Conservation (phyloP, 176 grass and related monocot genomes). For the Oryza nivara region DNA sequence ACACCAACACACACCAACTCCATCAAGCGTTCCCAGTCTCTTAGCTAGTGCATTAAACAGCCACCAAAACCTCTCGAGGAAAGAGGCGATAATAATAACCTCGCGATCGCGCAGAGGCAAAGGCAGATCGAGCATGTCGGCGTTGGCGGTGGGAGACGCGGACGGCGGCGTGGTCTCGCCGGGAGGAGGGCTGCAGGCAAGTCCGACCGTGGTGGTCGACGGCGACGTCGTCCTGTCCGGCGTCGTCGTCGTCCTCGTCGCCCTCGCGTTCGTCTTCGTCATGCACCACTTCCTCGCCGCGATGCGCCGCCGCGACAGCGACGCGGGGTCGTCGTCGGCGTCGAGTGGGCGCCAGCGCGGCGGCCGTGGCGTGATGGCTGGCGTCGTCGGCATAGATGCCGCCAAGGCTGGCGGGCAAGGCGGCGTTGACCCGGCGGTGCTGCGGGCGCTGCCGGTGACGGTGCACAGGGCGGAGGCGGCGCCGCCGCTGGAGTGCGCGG, state of each 20-base stretch:
- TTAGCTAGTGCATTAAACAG: not conserved
- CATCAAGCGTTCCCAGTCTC: not conserved
- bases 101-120: not conserved
- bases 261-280: slow-evolving; percentile 39
- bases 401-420: not conserved
- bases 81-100: not conserved
- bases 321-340: not conserved
- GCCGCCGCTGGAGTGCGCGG: slow-evolving; percentile 60
- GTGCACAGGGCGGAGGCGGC: slow-evolving; percentile 45
- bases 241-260: slow-evolving; percentile 39
- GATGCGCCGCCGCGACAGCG: not conserved
- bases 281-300: slow-evolving; percentile 40
- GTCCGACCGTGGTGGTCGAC: slow-evolving; percentile 31
- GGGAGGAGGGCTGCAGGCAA: no score
- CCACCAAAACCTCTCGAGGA: not conserved
- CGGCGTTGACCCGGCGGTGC: slow-evolving; percentile 30
- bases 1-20: slow-evolving; percentile 2
- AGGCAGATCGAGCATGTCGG: slow-evolving; percentile 18
- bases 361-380: not conserved
- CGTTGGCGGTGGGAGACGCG: slow-evolving; percentile 12
- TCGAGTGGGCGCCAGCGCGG: not conserved
- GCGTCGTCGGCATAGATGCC: not conserved
- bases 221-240: slow-evolving; percentile 41
- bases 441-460: slow-evolving; percentile 41
- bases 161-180: not conserved